phyloP scores from a whole-genome alignment of 164 flowering plant genomes.

The Echeveria elegans region DNA sequence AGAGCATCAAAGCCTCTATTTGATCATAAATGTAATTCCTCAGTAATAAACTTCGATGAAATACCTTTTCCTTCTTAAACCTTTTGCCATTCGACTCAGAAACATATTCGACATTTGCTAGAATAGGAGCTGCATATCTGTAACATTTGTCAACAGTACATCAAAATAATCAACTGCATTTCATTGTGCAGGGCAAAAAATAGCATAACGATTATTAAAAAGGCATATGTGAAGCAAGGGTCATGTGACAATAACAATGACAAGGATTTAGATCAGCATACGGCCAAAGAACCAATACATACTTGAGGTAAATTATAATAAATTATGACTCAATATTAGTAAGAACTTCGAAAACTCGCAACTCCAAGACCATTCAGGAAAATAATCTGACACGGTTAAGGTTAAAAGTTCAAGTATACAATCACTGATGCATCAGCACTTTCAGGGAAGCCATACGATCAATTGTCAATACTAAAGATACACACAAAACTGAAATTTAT shows the following conservation, averaged over 20 bases:
- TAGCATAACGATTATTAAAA: no score
- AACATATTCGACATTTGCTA: constrained; percentile 43
- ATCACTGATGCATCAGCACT: background rate
- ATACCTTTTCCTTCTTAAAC: constrained; percentile 25
- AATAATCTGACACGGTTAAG: background rate
- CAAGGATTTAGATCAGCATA: background rate
- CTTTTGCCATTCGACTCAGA: constrained; percentile 25
- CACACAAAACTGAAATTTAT: background rate
- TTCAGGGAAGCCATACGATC: background rate
- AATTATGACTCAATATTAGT: background rate
- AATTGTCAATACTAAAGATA: background rate
- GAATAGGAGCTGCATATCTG: constrained; percentile 81
- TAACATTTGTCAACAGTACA: background rate
- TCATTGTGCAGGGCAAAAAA: background rate
- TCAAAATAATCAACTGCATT: background rate
- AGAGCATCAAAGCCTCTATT: background rate
- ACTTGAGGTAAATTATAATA: background rate
- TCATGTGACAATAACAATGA: background rate
- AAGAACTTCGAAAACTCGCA: background rate
- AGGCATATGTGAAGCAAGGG: background rate
- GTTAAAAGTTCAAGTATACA: background rate
- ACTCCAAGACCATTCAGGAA: background rate
- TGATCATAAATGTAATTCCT: background rate
- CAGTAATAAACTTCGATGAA: background rate
- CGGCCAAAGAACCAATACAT: background rate